phyloP scores from a whole-genome alignment of 352 stramenopile genomes.

The Globisporangium heterothallicum region DNA sequence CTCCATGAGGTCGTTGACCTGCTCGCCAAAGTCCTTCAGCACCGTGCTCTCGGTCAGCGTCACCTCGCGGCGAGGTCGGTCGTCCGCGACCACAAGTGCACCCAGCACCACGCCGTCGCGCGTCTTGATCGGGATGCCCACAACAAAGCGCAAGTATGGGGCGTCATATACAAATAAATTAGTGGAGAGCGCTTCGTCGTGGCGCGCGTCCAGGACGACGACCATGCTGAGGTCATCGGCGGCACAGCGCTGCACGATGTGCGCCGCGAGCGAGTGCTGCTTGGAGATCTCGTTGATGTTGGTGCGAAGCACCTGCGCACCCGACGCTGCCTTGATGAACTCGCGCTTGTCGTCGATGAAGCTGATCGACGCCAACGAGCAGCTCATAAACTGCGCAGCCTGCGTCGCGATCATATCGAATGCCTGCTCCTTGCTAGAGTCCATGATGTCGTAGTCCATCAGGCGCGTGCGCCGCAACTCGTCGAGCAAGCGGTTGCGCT shows the following conservation, averaged over 20 bases:
- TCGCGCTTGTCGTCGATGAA: constrained; percentile 59
- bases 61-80: constrained; percentile 26
- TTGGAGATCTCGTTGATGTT: constrained; percentile 36
- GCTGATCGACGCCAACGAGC: constrained; percentile 49
- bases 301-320: constrained; percentile 14
- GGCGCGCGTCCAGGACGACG: constrained; percentile 33
- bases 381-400: constrained; percentile 42
- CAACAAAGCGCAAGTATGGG: constrained; percentile 47
- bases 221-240: constrained; percentile 23
- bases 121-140: constrained; percentile 43
- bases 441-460: constrained; percentile 49
- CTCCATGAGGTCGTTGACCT: constrained; percentile 39
- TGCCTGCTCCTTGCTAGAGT: constrained; percentile 41
- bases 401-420: constrained; percentile 57
- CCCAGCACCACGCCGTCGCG: constrained; percentile 48
- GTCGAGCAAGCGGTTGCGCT: constrained; percentile 17
- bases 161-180: constrained; percentile 56
- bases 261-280: constrained; percentile 46
- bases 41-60: constrained; percentile 24
- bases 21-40: constrained; percentile 35
- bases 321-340: constrained; percentile 53
- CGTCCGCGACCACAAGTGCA: constrained; percentile 50
- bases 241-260: constrained; percentile 48
- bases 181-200: constrained; percentile 33
- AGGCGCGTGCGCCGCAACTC: constrained; percentile 37